Conservation (phyloP, 441 rosid genomes). For the Erysimum cheiri region DNA sequence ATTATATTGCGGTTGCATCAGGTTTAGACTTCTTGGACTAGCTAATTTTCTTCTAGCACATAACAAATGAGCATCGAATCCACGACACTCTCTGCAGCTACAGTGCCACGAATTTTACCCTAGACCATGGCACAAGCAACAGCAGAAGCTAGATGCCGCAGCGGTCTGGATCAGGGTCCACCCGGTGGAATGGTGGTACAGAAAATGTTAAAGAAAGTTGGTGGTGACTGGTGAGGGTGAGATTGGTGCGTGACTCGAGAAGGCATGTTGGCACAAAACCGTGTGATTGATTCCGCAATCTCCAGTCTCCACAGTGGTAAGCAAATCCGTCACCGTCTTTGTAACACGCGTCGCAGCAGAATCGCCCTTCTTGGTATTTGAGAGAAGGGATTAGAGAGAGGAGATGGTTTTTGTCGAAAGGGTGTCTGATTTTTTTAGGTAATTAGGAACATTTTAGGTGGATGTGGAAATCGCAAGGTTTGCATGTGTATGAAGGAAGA, state of each 20-base stretch:
- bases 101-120: constrained; percentile 52
- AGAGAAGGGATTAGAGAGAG: constrained; percentile 45
- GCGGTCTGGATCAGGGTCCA: constrained; percentile 9
- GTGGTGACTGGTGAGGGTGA: constrained; percentile 53
- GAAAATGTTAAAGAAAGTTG: constrained; percentile 50
- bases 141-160: constrained; percentile 39
- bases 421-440: no score
- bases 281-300: constrained; percentile 49
- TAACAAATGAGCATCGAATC: constrained; percentile 51
- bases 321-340: constrained; percentile 55
- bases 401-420: neutral
- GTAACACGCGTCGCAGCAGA: constrained; percentile 46
- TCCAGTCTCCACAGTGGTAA: constrained; percentile 50
- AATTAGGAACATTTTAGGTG: no score
- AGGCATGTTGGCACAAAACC: constrained; percentile 52
- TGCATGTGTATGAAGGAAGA: no score
- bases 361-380: constrained; percentile 42
- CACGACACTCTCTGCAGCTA: constrained; percentile 49
- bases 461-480: no score
- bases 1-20: constrained; percentile 7
- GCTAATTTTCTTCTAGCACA: constrained; percentile 45
- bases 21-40: constrained; percentile 19
- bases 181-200: no score
- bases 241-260: constrained; percentile 41
- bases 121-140: constrained; percentile 43